These are phyloP conservation scores for Mycotypha africana DNA, from an alignment of 371 early-diverging fungal genomes.

Conservation along the genomic window DNA sequence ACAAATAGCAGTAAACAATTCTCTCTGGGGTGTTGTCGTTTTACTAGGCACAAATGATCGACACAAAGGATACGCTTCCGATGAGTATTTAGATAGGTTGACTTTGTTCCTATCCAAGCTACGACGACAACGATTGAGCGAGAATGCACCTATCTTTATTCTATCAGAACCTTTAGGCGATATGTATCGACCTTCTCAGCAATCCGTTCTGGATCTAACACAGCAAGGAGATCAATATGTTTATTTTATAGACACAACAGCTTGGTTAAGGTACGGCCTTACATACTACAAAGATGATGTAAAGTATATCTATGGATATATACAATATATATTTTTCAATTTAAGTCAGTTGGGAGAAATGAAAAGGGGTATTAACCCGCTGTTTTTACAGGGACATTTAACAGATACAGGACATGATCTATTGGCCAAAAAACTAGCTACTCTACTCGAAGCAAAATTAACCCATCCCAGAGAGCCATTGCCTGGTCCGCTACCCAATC, in stretches of 20 bases:
- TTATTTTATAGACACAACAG: constrained; percentile 37
- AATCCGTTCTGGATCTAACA: constrained; percentile 21
- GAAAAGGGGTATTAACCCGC: too few relatives aligned
- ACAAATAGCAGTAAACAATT: constrained; percentile 2
- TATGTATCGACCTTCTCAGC: constrained; percentile 31
- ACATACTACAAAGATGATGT: constrained; percentile 25
- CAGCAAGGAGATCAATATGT: constrained; percentile 26
- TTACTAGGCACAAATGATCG: constrained; percentile 20
- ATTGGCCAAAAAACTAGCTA: constrained; percentile 28
- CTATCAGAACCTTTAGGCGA: constrained; percentile 39
- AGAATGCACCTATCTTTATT: constrained; percentile 27
- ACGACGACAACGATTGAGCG: constrained; percentile 4
- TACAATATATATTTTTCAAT: too few relatives aligned
- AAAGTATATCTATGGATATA: neutral
- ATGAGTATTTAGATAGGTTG: constrained; percentile 5
- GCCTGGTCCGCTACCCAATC: constrained; percentile 37
- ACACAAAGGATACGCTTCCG: constrained; percentile 5
- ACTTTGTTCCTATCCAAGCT: constrained; percentile 3
- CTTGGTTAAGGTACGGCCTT: constrained; percentile 31
- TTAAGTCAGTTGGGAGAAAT: too few relatives aligned
- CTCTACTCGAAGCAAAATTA: constrained; percentile 26
- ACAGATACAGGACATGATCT: constrained; percentile 34
- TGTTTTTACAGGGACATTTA: constrained; percentile 25
- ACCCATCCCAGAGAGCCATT: constrained; percentile 26
- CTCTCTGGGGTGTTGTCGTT: constrained; percentile 13